Conservation (phyloP, 2,329 filamentous ascomycete genomes). For the Pseudopithomyces chartarum region DNA sequence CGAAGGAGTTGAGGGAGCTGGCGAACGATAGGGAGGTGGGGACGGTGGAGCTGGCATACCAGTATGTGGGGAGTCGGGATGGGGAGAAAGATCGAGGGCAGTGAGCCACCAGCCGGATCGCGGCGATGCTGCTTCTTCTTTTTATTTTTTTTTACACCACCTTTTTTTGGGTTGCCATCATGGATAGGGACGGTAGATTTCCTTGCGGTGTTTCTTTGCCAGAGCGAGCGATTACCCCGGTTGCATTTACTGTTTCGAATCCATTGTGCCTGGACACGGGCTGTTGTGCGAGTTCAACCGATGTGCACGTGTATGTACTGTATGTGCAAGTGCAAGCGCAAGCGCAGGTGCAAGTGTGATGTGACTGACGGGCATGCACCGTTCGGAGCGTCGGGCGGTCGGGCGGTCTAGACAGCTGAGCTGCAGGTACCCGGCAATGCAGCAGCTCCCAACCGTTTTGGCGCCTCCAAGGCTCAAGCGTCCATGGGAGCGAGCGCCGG, state of each 20-base stretch:
- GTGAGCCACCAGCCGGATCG: not conserved
- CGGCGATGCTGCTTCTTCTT: not conserved
- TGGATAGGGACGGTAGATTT: not conserved
- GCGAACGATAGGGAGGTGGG: not conserved
- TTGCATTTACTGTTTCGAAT: no score
- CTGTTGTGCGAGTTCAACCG: not conserved
- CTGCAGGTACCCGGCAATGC: slow-evolving; percentile 1
- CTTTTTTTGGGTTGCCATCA: not conserved
- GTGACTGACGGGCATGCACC: no score
- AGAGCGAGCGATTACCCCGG: not conserved
- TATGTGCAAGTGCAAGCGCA: no score
- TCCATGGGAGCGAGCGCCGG: not conserved
- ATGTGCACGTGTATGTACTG: no score
- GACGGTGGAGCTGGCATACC: not conserved
- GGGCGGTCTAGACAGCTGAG: not conserved
- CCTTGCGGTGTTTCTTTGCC: not conserved
- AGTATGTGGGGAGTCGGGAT: slow-evolving; percentile 1
- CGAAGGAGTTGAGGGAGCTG: slow-evolving; percentile 1
- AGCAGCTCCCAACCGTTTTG: not conserved
- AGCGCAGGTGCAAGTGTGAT: no score
- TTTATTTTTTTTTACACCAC: not conserved
- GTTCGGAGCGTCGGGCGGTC: no score
- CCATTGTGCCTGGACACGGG: no score
- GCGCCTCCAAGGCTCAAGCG: not conserved
- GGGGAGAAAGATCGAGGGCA: not conserved